Evolutionary conservation across 371 early-diverging fungal species (phyloP).

Genomic region (Saksenaea vasiformis): DNA sequence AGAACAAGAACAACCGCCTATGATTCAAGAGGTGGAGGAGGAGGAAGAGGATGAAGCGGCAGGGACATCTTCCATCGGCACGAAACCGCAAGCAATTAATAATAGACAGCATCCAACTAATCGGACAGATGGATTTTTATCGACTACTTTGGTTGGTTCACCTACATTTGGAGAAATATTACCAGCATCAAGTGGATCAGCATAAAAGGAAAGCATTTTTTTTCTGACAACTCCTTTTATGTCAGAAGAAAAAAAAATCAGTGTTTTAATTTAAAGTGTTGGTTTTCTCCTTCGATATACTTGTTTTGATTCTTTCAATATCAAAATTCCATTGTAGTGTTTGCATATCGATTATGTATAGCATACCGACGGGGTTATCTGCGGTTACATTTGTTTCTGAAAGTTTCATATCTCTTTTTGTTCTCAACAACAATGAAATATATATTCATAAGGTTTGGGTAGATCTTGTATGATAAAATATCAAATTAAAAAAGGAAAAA

Average conservation of each 20-base stretch:
- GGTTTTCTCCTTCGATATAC: neutral
- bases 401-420: no score
- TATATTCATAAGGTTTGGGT: no score
- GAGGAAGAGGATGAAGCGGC: neutral
- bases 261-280: neutral
- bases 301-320: no score
- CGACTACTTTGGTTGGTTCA: constrained; percentile 37
- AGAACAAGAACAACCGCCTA: neutral
- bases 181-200: constrained; percentile 12
- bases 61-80: neutral
- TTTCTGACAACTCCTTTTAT: neutral
- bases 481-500: no score
- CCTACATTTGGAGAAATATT: constrained; percentile 23
- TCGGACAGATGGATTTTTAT: constrained; percentile 26
- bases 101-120: constrained; percentile 9
- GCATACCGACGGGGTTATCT: no score
- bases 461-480: no score
- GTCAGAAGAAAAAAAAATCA: neutral
- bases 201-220: constrained; percentile 20
- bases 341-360: no score
- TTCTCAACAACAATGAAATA: no score
- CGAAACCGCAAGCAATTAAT: neutral
- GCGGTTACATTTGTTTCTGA: no score
- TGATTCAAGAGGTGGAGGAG: constrained; percentile 5
- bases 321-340: no score